Evolutionary conservation across 2,329 filamentous ascomycete species (phyloP), one percentile per base, ranked within the genome.

Genomic region (Hypomyces perniciosus): DNA sequence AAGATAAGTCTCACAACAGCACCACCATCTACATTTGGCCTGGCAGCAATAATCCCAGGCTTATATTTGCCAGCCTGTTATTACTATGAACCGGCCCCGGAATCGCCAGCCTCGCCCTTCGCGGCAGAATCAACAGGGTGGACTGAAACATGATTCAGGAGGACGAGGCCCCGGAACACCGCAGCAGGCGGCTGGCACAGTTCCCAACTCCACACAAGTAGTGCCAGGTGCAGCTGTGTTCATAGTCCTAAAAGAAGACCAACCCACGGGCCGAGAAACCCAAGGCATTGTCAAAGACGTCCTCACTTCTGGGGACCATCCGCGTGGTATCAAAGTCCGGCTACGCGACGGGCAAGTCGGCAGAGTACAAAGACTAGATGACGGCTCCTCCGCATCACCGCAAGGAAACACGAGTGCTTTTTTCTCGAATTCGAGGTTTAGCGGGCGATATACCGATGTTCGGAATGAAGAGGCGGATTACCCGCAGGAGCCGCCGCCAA

Each of bases 291-390:
- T 92, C 1, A 75, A 77, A 47, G 80, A 89, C 42, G 66, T 91
- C 0, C 73, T 92, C 44, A 91, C 87, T 2, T 73, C 79, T 1
- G 85, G 86, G 28, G 81, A 91, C 58, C 88, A 92, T 60, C 85
- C 86, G 3, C 77, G 85, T 8, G 88, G 88, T 34, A 88, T 91
- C 70, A 92, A 91, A 66, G 86, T 91, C 27, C 80, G 87, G 2
- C 72, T 92, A 5, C 69, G 72, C 1, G 85, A 88, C 64, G 87
- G 87, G 1, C 76, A 85, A 28, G 80, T 92, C 3, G 88, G 88
- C 2, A 72, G 88, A 12, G 88, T 92, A 29, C 88, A 91, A 66
- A 72, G 75, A 41, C 75, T 88, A 66, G 72, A 68, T 12, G 48
- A 62, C 41, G 55, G 43, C 2, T 31, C 44, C 10, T 51, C 48